Conservation (phyloP, 1,284 basidiomycete genomes). For the Ustilago shanxiensis region DNA sequence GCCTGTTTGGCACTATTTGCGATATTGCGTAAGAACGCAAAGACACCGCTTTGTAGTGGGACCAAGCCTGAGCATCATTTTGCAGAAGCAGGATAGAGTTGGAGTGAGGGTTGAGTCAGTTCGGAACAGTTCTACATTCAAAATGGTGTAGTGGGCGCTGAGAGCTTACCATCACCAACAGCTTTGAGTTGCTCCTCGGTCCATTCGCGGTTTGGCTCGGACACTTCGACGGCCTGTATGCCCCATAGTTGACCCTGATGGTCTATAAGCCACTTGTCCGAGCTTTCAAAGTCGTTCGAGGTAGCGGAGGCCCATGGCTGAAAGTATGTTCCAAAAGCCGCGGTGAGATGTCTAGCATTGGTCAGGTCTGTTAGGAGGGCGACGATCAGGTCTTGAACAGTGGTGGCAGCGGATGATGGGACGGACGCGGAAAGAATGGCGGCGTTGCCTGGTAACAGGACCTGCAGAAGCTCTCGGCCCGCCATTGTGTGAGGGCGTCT, state of each 20-base stretch:
- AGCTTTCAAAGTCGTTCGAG: slow-evolving; percentile 46
- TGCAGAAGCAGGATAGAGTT: background rate
- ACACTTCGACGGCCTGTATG: slow-evolving; percentile 46
- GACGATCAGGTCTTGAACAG: slow-evolving; percentile 46
- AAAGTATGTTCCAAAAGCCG: slow-evolving; percentile 53
- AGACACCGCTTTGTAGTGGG: slow-evolving; percentile 32
- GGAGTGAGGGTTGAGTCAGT: background rate
- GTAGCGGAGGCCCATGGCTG: slow-evolving; percentile 46
- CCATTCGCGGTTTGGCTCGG: slow-evolving; percentile 58
- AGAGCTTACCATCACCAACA: slow-evolving; percentile 40
- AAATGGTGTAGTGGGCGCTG: background rate
- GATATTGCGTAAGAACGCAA: slow-evolving; percentile 75
- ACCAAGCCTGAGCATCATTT: slow-evolving; percentile 14
- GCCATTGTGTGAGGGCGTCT: slow-evolving; percentile 18
- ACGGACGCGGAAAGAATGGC: slow-evolving; percentile 53
- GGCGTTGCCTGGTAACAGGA: slow-evolving; percentile 55
- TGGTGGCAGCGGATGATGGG: slow-evolving; percentile 32
- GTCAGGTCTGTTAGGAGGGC: slow-evolving; percentile 49
- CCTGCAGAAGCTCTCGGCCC: slow-evolving; percentile 52
- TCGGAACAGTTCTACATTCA: background rate
- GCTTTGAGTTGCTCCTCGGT: slow-evolving; percentile 40
- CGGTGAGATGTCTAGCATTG: slow-evolving; percentile 41
- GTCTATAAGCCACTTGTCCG: slow-evolving; percentile 55
- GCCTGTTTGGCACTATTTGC: slow-evolving; percentile 77
- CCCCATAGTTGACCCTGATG: slow-evolving; percentile 53